Base-by-base conservation (phyloP, 1,139 yeast species). In the Nakaseomyces uthaithaninus region DNA sequence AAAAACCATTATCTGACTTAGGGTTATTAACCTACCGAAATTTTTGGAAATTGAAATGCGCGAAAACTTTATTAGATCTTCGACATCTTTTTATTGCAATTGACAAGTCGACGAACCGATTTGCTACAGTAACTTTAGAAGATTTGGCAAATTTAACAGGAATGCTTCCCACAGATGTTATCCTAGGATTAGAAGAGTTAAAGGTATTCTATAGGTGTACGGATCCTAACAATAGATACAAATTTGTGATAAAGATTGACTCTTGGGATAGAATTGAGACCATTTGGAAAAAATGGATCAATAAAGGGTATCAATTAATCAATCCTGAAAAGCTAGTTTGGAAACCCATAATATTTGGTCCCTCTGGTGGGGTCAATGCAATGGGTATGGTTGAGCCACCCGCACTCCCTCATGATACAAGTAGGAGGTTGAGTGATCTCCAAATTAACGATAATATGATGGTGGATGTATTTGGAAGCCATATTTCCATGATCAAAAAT, bases 1-100 rank as follows among this genome's bases (percentile, higher is more conserved):
- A 91, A 53, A 89, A 89, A 55, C 97, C 98, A 0, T 67, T 91
- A 41, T 80, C 94, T 52, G 93, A 83, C 50, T 66, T 89, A 42
- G 98, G 98, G 0, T 65, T 87, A 37, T 63, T 84, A 24, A 83
- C 95, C 48, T 91, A 91, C 60, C 68, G 94, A 48, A 83, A 80
- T 52, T 91, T 83, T 59, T 91, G 98, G 97, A 79, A 75, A 50
- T 63, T 77, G 2, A 67, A 80, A 5, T 66, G 85, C 15, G 62
- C 77, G 17, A 63, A 62, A 22, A 62, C 61, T 8, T 50, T 78
- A 8, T 14, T 42, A 9, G 23, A 41, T 1, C 41, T 55, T 5
- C 47, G 47, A 14, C 37, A 59, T 7, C 39, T 46, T 3, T 38
- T 47, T 4, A 30, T 31, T 16, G 11, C 12, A n/a, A 26, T 19